Base-by-base conservation (phyloP, 164 flowering plant genomes). In the Dillenia suffruticosa region DNA sequence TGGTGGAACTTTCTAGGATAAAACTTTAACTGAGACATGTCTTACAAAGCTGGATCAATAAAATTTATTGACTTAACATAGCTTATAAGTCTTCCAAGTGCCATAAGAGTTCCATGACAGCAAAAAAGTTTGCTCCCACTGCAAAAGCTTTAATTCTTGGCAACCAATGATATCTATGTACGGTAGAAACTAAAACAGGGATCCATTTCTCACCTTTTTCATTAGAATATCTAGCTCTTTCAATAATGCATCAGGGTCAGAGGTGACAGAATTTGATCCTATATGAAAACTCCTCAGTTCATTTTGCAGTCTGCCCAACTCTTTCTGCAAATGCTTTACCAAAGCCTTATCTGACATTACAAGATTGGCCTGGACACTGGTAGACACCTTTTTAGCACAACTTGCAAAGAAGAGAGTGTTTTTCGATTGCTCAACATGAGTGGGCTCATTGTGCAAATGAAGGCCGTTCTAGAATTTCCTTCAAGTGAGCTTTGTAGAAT, bases 381-480 rank as follows among this genome's bases (percentile, higher is more conserved):
- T n/a, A n/a, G n/a, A n/a, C n/a, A n/a, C n/a, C n/a, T n/a, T n/a
- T n/a, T n/a, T n/a, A n/a, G n/a, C n/a, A n/a, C n/a, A n/a, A n/a
- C n/a, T n/a, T n/a, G n/a, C n/a, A n/a, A n/a, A n/a, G n/a, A n/a
- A n/a, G n/a, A n/a, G n/a, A n/a, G n/a, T n/a, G n/a, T 94, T 94
- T 74, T 88, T 89, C 46, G 98, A 91, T 72, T 94, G 97, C 73
- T 94, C 98, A 57, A 86, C 80, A 65, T 94, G 92, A 71, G 82
- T 45, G 99, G 99, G 68, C 93, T 89, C 87, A 94, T 72, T 12
- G 99, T 94, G 74, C 99, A 94, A 44, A 94, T 88, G 63, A 94
- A 88, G 32, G 97, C 96, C 53, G 99, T 94, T 78, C 90, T 83
- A 19, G 95, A 86, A 79, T 94, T 94, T 59, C 97, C 99, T 59